Evolutionary conservation across 345 rosid genomes (phyloP).

Genomic region (Melaleuca quinquenervia): DNA sequence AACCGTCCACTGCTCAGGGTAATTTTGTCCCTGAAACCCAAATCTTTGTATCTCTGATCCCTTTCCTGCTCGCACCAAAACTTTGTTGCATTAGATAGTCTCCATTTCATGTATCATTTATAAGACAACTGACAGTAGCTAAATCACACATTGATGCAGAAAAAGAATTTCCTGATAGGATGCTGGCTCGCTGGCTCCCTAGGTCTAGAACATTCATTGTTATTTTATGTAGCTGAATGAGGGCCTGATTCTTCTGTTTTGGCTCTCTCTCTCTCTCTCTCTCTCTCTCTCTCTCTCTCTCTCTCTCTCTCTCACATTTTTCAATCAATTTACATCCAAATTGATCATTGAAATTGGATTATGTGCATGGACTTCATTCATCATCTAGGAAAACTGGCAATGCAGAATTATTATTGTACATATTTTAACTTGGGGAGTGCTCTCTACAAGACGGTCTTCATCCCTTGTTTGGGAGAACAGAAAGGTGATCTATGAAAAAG

Average conservation of each 20-base stretch:
- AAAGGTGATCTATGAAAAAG: background rate
- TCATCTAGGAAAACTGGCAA: background rate
- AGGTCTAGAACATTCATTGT: background rate
- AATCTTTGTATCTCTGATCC: conserved; percentile 92
- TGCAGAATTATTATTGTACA: background rate
- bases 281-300: background rate
- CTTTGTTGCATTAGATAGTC: background rate
- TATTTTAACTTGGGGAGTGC: background rate
- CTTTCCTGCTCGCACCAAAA: conserved; percentile 38
- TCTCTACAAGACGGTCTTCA: background rate
- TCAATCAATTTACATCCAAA: background rate
- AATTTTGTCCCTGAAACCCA: conserved; percentile 93
- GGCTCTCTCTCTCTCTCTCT: background rate
- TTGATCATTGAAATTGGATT: background rate
- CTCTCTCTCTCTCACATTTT: background rate
- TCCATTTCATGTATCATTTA: background rate
- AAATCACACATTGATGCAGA: background rate
- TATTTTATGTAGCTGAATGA: background rate
- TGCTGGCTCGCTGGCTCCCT: background rate
- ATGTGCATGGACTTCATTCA: background rate
- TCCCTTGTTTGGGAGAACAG: background rate
- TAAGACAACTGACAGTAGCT: background rate
- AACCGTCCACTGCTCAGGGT: conserved; percentile 93
- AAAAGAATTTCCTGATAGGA: background rate
- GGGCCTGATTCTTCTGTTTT: background rate